Percentiles rank a stretch among this genome's conserved stretches.
These are phyloP conservation scores for Elsinoe batatas DNA, from an alignment of 2,329 filamentous ascomycete genomes.

Conservation along the genomic window DNA sequence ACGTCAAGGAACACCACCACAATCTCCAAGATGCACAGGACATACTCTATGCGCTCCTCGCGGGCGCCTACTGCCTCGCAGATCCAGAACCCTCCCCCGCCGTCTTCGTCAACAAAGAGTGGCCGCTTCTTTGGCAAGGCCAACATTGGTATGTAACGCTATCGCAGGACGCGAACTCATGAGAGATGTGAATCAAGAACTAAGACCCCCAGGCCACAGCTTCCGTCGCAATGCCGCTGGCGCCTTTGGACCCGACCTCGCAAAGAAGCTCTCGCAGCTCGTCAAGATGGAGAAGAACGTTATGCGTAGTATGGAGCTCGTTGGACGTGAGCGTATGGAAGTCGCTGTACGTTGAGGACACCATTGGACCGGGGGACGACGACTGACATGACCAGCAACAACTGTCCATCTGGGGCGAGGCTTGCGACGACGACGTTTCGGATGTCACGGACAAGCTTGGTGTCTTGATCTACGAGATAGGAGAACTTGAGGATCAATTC, in stretches of 20 bases:
- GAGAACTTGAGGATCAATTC: constrained; percentile 95
- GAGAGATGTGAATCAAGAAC: background rate
- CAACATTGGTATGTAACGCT: constrained; percentile 61
- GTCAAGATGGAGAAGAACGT: constrained; percentile 99
- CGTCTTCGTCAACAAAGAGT: constrained; percentile 81
- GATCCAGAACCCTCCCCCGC: constrained; percentile 85
- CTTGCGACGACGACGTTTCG: constrained; percentile 91
- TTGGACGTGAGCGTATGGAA: constrained; percentile 94
- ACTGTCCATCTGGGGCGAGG: constrained; percentile 95
- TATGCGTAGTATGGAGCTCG: constrained; percentile 94
- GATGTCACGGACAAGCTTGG: constrained; percentile 98
- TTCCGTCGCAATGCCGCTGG: constrained; percentile 66
- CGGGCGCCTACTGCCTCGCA: constrained; percentile 90
- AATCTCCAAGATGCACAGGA: constrained; percentile 72
- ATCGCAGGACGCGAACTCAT: too few species aligned
- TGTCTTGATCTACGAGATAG: constrained; percentile 95
- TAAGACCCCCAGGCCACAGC: constrained; percentile 47
- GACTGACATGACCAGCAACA: constrained; percentile 62
- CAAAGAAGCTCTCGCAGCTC: constrained; percentile 93
- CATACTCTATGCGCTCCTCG: constrained; percentile 96
- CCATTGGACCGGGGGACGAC: background rate
- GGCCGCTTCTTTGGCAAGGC: constrained; percentile 79
- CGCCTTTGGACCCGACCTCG: constrained; percentile 74
- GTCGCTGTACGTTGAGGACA: constrained; percentile 63
- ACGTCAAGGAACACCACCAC: background rate